phyloP scores from a whole-genome alignment of 352 stramenopile species.

The Globisporangium splendens region DNA sequence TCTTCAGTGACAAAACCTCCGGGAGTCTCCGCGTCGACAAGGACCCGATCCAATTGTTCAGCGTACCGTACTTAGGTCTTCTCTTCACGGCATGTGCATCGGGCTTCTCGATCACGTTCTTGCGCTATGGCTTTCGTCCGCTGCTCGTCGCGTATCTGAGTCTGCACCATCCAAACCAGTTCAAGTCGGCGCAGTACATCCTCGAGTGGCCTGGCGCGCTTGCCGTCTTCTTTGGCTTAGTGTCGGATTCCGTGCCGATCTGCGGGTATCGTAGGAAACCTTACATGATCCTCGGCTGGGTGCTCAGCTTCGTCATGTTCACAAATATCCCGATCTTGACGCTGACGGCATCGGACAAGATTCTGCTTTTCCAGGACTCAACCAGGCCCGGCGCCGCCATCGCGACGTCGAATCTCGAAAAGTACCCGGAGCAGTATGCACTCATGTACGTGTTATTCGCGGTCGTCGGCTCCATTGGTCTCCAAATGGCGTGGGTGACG shows the following conservation, averaged over 20 bases:
- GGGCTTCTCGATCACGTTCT: slow-evolving; percentile 28
- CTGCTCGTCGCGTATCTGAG: slow-evolving; percentile 43
- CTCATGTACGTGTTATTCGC: slow-evolving; percentile 28
- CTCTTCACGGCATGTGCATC: slow-evolving; percentile 26
- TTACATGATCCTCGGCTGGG: slow-evolving; percentile 83
- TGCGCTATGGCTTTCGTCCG: slow-evolving; percentile 34
- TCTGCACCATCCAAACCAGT: slow-evolving; percentile 29
- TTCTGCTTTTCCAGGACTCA: slow-evolving; percentile 14
- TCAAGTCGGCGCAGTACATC: slow-evolving; percentile 25
- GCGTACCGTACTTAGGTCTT: slow-evolving; percentile 32
- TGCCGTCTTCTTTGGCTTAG: slow-evolving; percentile 80
- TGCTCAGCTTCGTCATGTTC: slow-evolving; percentile 25
- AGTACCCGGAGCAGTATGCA: slow-evolving; percentile 14
- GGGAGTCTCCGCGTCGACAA: slow-evolving; percentile 43
- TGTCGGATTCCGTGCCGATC: slow-evolving; percentile 82
- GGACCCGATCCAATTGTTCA: slow-evolving; percentile 31
- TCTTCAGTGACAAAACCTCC: slow-evolving; percentile 48
- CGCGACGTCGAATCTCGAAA: slow-evolving; percentile 12
- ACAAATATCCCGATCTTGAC: slow-evolving; percentile 15
- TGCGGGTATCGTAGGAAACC: slow-evolving; percentile 79
- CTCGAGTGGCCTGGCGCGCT: slow-evolving; percentile 70
- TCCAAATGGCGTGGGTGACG: slow-evolving; percentile 40
- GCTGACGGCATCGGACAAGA: slow-evolving; percentile 12
- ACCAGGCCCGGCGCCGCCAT: slow-evolving; percentile 11
- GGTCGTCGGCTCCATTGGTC: slow-evolving; percentile 23